A percentile compares a stretch with the other conserved stretches of the same genome.
These are phyloP conservation scores for Cajanus cajan DNA, from an alignment of 306 rosid species.

Conservation along the genomic window DNA sequence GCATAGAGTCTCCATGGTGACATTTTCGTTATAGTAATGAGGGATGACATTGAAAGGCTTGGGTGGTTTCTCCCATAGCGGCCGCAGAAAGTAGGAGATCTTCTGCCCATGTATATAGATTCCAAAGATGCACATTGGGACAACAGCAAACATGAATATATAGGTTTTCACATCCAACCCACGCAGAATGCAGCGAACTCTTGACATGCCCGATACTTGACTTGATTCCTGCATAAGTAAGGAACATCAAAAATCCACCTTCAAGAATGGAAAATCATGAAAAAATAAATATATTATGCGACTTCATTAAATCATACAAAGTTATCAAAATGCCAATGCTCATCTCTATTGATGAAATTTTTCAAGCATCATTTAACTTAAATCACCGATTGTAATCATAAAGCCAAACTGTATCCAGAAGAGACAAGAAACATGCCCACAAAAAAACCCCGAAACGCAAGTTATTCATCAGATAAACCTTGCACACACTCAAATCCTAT, in stretches of 20 bases:
- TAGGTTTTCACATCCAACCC: slow-evolving; percentile 82
- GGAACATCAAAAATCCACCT: slow-evolving; percentile 10
- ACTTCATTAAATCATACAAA: slow-evolving; percentile 5
- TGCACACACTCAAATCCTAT: slow-evolving; percentile 13
- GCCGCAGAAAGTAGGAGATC: slow-evolving; percentile 96
- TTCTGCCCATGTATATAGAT: slow-evolving; percentile 90
- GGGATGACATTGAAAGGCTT: slow-evolving; percentile 80
- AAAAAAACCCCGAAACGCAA: background rate
- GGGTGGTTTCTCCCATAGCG: slow-evolving; percentile 94
- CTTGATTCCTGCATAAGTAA: slow-evolving; percentile 69
- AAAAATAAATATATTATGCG: slow-evolving; percentile 19
- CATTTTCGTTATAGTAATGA: slow-evolving; percentile 88
- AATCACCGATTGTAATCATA: background rate
- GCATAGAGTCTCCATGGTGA: slow-evolving; percentile 85
- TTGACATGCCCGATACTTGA: slow-evolving; percentile 68
- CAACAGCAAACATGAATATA: slow-evolving; percentile 65
- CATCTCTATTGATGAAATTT: background rate
- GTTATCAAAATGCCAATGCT: background rate
- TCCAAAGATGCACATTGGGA: slow-evolving; percentile 71
- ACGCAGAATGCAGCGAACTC: slow-evolving; percentile 89
- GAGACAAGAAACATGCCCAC: background rate
- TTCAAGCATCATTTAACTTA: background rate
- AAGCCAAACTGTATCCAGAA: slow-evolving; percentile 11
- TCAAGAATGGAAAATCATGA: background rate
- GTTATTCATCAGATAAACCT: slow-evolving; percentile 8